phyloP scores from a whole-genome alignment of 208 protist genomes.

The Phytomonas sp. region DNA sequence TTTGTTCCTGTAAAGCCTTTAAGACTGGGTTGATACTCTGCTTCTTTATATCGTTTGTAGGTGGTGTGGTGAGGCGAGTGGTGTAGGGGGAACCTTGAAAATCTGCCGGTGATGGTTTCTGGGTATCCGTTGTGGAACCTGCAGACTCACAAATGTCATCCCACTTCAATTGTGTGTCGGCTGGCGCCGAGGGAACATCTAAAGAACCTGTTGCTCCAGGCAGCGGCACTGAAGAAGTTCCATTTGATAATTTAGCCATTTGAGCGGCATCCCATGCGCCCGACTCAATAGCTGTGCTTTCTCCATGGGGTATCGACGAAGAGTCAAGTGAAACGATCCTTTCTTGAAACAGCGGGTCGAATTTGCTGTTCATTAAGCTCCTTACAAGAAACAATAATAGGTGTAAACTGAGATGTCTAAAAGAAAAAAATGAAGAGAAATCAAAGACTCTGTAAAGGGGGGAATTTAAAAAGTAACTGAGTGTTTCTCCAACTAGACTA shows the following conservation, averaged over 20 bases:
- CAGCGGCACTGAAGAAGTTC: neutral
- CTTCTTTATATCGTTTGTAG: neutral
- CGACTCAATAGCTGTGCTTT: neutral
- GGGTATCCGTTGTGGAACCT: neutral
- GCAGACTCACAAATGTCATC: neutral
- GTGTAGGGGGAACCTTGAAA: neutral
- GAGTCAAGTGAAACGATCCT: neutral
- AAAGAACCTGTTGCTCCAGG: neutral
- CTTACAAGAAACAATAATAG: neutral
- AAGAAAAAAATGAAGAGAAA: neutral
- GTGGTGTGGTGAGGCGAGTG: neutral
- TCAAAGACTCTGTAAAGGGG: neutral
- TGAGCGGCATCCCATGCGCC: neutral
- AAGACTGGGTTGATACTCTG: conserved; percentile 5
- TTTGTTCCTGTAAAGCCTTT: conserved; percentile 53
- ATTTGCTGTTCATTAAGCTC: neutral
- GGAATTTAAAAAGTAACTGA: neutral
- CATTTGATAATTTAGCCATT: neutral
- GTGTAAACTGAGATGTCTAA: neutral
- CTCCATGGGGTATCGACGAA: neutral
- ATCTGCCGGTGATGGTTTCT: neutral
- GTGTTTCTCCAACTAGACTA: neutral
- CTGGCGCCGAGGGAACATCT: neutral
- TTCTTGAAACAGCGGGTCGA: neutral
- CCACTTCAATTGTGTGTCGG: neutral